Evolutionary conservation across 306 rosid species (phyloP), one percentile per base, ranked within the genome.

Genomic region (Dalbergia cochinchinensis): DNA sequence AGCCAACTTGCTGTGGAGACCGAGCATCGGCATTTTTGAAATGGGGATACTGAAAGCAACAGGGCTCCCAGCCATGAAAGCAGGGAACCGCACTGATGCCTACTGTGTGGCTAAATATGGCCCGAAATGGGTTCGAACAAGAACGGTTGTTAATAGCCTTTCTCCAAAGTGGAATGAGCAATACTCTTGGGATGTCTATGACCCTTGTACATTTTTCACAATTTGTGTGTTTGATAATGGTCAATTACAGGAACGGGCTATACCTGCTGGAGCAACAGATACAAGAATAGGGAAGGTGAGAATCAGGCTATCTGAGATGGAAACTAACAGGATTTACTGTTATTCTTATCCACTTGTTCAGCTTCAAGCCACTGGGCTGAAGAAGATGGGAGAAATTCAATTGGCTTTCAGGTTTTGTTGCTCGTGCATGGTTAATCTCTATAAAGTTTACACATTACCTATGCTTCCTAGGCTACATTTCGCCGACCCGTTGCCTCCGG

Each of bases 91-190:
- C 5, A 83, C 86, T 0, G 85, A 88, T 53, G 85, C 90, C 5
- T 88, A 79, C 74, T 84, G 88, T 72, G 88, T 84, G 15, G 88
- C 88, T 16, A 80, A 84, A 42, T 84, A 84, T 33, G 88, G 88
- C 4, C 5, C 83, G 11, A 84, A 80, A 80, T 80, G 88, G 85
- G 73, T 84, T 48, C 15, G 83, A 45, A 71, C 83, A 5, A 76
- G 88, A 77, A 84, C 88, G 3, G 50, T 84, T 76, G 11, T 80
- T 18, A 51, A 65, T 76, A 76, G 77, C 76, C 83, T 80, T 65
- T 71, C 53, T 73, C 85, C 88, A 12, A 81, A 60, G 45, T 85
- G 85, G 83, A 84, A 80, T 76, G 77, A 80, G 41, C 85, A 76
- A 70, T 84, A 64, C 73, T 64, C 73, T 84, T 84, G 79, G 82